A percentile compares a stretch with the other conserved stretches of the same genome.
Conservation (phyloP, 371 early-diverging fungal genomes). For the Haplosporangium sp. region DNA sequence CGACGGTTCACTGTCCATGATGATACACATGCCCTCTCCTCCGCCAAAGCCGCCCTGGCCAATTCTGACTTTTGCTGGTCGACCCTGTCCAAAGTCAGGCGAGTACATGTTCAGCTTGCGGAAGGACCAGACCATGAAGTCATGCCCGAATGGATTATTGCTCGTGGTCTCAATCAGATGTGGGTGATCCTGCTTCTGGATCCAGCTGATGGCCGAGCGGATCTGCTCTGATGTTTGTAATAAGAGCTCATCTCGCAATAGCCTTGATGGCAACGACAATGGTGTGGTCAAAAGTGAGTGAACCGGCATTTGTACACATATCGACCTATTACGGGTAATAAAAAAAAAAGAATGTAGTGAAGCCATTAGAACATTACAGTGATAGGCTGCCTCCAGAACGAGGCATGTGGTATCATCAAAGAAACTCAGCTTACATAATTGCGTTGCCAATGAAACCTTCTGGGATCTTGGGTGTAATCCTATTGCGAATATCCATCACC, state of each 20-base stretch:
- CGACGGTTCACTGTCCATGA: slow-evolving; percentile 40
- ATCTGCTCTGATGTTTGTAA: slow-evolving; percentile 51
- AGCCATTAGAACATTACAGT: too few relatives aligned
- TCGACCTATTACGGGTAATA: slow-evolving; percentile 19
- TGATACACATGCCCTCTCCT: slow-evolving; percentile 53
- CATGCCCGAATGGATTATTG: slow-evolving; percentile 44
- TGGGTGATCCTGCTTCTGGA: slow-evolving; percentile 45
- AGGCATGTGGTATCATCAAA: too few relatives aligned
- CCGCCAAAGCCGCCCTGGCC: slow-evolving; percentile 51
- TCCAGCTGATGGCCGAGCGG: slow-evolving; percentile 44
- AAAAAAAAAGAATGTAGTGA: background rate
- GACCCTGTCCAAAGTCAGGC: slow-evolving; percentile 44
- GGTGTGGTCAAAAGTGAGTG: slow-evolving; percentile 52
- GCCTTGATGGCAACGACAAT: slow-evolving; percentile 42
- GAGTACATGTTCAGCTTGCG: slow-evolving; percentile 45
- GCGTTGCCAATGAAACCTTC: slow-evolving; percentile 51
- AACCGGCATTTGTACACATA: slow-evolving; percentile 53
- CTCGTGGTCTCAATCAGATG: slow-evolving; percentile 49
- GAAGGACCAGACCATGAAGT: slow-evolving; percentile 53
- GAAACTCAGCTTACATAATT: slow-evolving; percentile 30
- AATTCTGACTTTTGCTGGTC: slow-evolving; percentile 38
- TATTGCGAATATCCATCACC: slow-evolving; percentile 47
- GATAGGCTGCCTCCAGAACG: background rate
- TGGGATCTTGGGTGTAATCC: slow-evolving; percentile 27
- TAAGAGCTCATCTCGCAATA: slow-evolving; percentile 43